These are phyloP conservation scores for Tuber indicum DNA, from an alignment of 495 filamentous ascomycete genomes.

Conservation along the genomic window DNA sequence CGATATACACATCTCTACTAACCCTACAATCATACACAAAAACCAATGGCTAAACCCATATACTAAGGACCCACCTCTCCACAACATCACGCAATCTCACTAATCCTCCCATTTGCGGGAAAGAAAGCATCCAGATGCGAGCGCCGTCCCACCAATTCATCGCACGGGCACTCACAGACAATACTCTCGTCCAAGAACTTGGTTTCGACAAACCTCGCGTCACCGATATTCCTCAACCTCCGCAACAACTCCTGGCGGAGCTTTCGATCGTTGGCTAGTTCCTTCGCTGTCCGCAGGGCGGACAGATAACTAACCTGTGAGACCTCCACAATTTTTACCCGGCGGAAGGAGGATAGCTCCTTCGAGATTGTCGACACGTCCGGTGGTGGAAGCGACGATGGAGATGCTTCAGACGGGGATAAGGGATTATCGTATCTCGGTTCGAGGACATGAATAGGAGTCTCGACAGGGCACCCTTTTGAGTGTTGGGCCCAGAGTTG, in stretches of 20 bases:
- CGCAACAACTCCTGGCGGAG: background rate
- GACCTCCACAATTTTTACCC: conserved; percentile 1
- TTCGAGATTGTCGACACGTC: background rate
- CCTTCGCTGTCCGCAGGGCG: background rate
- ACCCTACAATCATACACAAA: background rate
- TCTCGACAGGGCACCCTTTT: background rate
- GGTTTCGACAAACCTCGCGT: background rate
- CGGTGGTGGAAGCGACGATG: background rate
- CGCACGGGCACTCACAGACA: background rate
- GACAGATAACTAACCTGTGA: background rate
- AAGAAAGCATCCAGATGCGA: background rate
- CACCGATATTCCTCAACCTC: background rate
- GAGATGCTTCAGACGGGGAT: background rate
- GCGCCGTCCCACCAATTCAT: background rate
- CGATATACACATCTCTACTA: background rate
- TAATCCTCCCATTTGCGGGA: background rate
- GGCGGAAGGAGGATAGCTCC: background rate
- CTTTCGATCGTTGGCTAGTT: background rate
- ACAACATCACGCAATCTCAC: background rate
- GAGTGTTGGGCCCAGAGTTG: background rate
- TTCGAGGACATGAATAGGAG: background rate
- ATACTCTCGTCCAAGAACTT: background rate
- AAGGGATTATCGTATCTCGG: background rate
- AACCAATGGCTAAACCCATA: background rate
- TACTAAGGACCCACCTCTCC: background rate